These are phyloP conservation scores for Mycena kentingensis DNA, from an alignment of 768 basidiomycete species.

Conservation along the genomic window DNA sequence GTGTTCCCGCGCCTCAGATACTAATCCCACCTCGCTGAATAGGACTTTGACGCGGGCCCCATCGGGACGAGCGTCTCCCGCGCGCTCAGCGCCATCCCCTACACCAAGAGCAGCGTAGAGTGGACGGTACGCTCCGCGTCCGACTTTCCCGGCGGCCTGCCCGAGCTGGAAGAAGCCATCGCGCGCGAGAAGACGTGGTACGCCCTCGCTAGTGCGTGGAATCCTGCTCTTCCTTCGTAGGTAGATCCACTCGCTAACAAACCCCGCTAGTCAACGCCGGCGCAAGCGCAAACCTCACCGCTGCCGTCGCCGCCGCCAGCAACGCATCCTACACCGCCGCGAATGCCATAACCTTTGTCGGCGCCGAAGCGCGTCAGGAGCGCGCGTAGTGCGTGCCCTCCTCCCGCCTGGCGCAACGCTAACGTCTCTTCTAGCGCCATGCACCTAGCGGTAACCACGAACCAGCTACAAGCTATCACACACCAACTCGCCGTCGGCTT, in stretches of 20 bases:
- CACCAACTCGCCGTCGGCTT: constrained; percentile 33
- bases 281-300: background rate
- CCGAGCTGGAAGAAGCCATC: background rate
- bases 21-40: background rate
- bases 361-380: background rate
- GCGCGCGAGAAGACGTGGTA: background rate
- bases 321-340: background rate
- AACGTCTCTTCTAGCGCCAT: background rate
- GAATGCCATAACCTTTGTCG: background rate
- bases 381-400: background rate
- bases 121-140: background rate
- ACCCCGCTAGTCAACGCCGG: background rate
- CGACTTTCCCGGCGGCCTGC: background rate
- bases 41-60: background rate
- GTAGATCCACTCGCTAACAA: background rate
- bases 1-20: background rate
- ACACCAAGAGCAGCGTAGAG: background rate
- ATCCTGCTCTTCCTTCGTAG: background rate
- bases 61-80: background rate
- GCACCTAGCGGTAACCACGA: background rate
- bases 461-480: constrained; percentile 20
- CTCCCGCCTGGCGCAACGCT: background rate
- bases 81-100: background rate
- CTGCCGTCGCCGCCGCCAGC: background rate
- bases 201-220: background rate